These are phyloP conservation scores for Diplogelasinospora grovesii DNA, from an alignment of 495 filamentous ascomycete genomes.

Conservation along the genomic window DNA sequence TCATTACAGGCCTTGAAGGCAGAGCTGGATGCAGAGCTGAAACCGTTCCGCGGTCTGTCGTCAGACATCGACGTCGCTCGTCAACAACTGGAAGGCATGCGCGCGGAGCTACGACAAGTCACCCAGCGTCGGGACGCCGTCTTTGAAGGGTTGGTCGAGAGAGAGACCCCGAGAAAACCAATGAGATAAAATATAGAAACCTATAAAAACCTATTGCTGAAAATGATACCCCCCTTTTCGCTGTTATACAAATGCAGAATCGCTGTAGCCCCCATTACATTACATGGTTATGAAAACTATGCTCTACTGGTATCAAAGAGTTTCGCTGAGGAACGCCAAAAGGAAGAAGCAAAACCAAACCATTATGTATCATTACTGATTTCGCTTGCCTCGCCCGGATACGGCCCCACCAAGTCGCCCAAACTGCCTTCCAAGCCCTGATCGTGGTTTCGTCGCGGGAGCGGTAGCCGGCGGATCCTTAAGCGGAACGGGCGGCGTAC, in stretches of 20 bases:
- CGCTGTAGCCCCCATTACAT: constrained; percentile 7
- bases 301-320: constrained; percentile 11
- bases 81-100: constrained; percentile 55
- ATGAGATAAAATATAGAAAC: not conserved
- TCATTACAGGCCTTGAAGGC: constrained; percentile 44
- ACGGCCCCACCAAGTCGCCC: constrained; percentile 62
- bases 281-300: constrained; percentile 13
- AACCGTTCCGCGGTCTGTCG: constrained; percentile 61
- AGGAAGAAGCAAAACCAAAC: constrained; percentile 14
- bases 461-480: constrained; percentile 34
- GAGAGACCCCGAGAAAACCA: constrained; percentile 42
- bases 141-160: constrained; percentile 56
- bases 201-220: not conserved
- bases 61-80: constrained; percentile 60
- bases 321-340: no score
- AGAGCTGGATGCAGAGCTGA: constrained; percentile 51
- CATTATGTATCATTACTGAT: constrained; percentile 29
- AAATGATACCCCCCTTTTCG: not conserved
- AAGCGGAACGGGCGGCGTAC: constrained; percentile 31
- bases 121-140: constrained; percentile 56
- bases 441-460: constrained; percentile 49
- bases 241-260: not conserved
- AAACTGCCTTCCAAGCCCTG: constrained; percentile 60
- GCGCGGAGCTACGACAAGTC: constrained; percentile 52
- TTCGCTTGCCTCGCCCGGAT: constrained; percentile 47